Conservation (phyloP, 1,284 basidiomycete species). For the Boletus sp. region DNA sequence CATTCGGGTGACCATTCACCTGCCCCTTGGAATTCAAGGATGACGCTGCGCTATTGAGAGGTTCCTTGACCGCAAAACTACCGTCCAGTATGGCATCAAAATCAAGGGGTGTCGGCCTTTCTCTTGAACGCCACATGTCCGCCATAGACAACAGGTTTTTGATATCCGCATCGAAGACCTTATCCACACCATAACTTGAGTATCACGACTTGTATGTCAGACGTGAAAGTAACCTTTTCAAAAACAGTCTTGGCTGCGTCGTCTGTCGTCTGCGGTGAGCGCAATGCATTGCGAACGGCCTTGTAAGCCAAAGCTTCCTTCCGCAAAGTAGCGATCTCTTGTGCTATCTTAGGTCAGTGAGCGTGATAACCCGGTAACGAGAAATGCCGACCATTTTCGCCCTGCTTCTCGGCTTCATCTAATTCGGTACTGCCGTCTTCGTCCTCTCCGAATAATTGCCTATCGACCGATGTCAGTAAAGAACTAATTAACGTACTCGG, state of each 20-base stretch:
- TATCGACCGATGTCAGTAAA: conserved; percentile 36
- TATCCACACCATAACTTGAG: conserved; percentile 5
- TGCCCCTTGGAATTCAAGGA: conserved; percentile 21
- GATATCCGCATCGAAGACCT: conserved; percentile 92
- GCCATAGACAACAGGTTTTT: conserved; percentile 89
- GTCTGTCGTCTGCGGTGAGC: conserved; percentile 46
- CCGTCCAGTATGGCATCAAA: conserved; percentile 72
- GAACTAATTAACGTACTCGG: too few species aligned
- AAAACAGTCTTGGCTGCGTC: conserved; percentile 78
- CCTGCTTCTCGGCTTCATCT: conserved; percentile 84
- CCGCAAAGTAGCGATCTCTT: conserved; percentile 88
- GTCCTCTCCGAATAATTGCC: conserved; percentile 94
- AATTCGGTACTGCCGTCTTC: conserved; percentile 80
- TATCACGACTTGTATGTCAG: background rate
- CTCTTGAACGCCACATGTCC: conserved; percentile 97
- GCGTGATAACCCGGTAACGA: background rate
- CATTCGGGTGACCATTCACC: conserved; percentile 35
- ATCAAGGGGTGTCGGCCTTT: conserved; percentile 83
- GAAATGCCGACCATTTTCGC: conserved; percentile 74
- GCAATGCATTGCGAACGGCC: conserved; percentile 69
- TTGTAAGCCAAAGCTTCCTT: conserved; percentile 91
- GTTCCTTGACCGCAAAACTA: conserved; percentile 50
- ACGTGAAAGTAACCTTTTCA: conserved; percentile 69
- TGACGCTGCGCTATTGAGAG: conserved; percentile 13
- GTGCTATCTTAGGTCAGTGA: conserved; percentile 52